Percentiles rank a stretch among this genome's conserved stretches.
Evolutionary conservation across 1,139 yeast species (phyloP).

Genomic region (Yamadazyma taylorii): DNA sequence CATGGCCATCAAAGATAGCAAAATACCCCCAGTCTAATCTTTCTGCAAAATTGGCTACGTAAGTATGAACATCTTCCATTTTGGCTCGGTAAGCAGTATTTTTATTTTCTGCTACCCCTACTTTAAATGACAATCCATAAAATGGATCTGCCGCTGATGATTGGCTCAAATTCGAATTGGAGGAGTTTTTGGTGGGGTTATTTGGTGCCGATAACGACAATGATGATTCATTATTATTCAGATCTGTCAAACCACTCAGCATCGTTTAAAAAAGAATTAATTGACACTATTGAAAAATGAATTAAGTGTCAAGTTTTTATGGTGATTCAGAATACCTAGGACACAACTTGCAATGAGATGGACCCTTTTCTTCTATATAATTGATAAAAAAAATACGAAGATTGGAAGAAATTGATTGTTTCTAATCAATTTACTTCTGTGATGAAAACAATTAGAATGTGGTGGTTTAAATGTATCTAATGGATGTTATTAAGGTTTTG

Average conservation of each 20-base stretch:
- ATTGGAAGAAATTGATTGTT: too few relatives aligned
- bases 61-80: conserved; percentile 97
- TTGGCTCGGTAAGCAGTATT: conserved; percentile 78
- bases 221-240: conserved; percentile 13
- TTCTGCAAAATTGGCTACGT: conserved; percentile 89
- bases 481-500: too few relatives aligned
- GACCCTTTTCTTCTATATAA: too few relatives aligned
- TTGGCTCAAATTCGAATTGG: conserved; percentile 15
- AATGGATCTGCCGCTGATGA: conserved; percentile 32
- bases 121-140: conserved; percentile 61
- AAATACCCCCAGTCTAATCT: conserved; percentile 91
- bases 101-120: conserved; percentile 89
- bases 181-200: conserved; percentile 15
- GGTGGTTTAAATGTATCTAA: too few relatives aligned
- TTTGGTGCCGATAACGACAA: conserved; percentile 12
- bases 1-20: conserved; percentile 97
- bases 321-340: too few relatives aligned
- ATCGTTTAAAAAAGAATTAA: background rate
- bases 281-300: too few relatives aligned
- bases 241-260: background rate
- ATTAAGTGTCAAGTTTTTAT: too few relatives aligned
- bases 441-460: too few relatives aligned
- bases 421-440: too few relatives aligned
- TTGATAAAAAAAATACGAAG: too few relatives aligned
- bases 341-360: too few relatives aligned